phyloP scores from a whole-genome alignment of 371 early-diverging fungal species.

The Lichtheimia ramosa region DNA sequence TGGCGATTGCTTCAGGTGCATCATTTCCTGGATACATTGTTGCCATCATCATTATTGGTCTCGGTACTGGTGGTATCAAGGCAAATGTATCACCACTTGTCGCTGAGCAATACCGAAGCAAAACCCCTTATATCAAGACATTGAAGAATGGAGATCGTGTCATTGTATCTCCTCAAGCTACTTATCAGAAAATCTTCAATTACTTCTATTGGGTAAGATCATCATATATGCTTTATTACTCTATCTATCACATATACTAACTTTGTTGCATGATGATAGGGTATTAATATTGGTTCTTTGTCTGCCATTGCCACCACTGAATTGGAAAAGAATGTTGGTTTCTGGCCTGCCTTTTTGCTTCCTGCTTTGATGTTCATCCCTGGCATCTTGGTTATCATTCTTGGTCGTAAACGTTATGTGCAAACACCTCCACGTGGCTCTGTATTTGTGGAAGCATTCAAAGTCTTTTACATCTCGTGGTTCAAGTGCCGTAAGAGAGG shows the following conservation, averaged over 20 bases:
- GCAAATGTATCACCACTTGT: conserved; percentile 49
- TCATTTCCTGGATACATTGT: conserved; percentile 69
- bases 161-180: conserved; percentile 50
- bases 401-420: conserved; percentile 59
- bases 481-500: conserved; percentile 20
- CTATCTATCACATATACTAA: no score
- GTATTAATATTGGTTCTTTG: conserved; percentile 80
- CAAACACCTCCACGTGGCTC: conserved; percentile 62
- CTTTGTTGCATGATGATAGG: background rate
- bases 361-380: conserved; percentile 68
- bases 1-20: conserved; percentile 48
- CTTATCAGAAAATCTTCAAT: conserved; percentile 46
- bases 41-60: conserved; percentile 69
- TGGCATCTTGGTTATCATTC: conserved; percentile 55
- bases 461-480: conserved; percentile 18
- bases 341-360: conserved; percentile 69
- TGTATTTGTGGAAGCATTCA: conserved; percentile 41
- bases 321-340: conserved; percentile 54
- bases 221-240: no score
- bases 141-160: conserved; percentile 34
- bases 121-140: conserved; percentile 29
- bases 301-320: conserved; percentile 62
- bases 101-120: conserved; percentile 47
- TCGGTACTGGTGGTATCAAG: conserved; percentile 56
- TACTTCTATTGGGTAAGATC: conserved; percentile 66